Evolutionary conservation across 768 basidiomycete genomes (phyloP).

Genomic region (Lentinula guzmanii): DNA sequence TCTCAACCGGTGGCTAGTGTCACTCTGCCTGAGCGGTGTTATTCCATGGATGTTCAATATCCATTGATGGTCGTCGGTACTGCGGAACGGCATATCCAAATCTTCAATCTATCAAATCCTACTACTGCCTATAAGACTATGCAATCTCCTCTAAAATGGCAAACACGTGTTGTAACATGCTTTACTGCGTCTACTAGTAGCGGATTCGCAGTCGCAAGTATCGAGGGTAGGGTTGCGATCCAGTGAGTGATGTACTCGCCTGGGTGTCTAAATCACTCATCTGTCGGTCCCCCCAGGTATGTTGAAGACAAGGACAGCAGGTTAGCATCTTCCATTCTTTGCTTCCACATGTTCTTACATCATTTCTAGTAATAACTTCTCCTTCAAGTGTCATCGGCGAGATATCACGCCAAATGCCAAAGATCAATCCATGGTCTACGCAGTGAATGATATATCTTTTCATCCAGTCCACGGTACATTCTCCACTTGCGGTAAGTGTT

Average conservation of each 20-base stretch:
- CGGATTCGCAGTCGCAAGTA: slow-evolving; percentile 80
- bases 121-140: slow-evolving; percentile 77
- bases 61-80: slow-evolving; percentile 89
- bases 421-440: slow-evolving; percentile 66
- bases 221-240: slow-evolving; percentile 91
- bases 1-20: slow-evolving; percentile 74
- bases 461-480: slow-evolving; percentile 84
- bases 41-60: slow-evolving; percentile 77
- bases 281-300: slow-evolving; percentile 42
- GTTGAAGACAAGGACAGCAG: slow-evolving; percentile 77
- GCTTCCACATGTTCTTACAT: background rate
- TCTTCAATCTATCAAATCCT: slow-evolving; percentile 83
- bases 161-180: slow-evolving; percentile 82
- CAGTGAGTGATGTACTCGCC: slow-evolving; percentile 59
- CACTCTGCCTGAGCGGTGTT: slow-evolving; percentile 84
- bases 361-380: slow-evolving; percentile 63
- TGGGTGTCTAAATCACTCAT: background rate
- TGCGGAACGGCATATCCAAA: slow-evolving; percentile 87
- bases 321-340: slow-evolving; percentile 29
- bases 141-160: slow-evolving; percentile 87
- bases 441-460: slow-evolving; percentile 85
- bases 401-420: slow-evolving; percentile 51
- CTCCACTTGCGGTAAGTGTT: slow-evolving; percentile 60
- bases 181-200: slow-evolving; percentile 62
- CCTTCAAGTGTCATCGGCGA: slow-evolving; percentile 78